Base-by-base conservation (phyloP, 1,284 basidiomycete species). In the Xerocomus nothofagi region DNA sequence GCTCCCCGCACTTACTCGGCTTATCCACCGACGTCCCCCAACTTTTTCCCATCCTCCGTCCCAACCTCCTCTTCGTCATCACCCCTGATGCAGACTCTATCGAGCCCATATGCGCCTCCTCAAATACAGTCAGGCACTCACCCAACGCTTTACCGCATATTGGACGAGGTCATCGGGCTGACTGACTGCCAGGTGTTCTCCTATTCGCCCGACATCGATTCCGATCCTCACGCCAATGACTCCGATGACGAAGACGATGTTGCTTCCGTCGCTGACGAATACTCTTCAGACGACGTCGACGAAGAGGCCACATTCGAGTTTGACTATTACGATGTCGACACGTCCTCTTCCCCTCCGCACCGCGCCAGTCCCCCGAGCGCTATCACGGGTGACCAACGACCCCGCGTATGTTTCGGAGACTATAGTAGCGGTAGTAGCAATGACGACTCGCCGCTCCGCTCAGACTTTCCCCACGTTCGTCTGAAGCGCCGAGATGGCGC, bases 181-280 rank as follows among this genome's bases (percentile, higher is more conserved):
- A 75, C 83, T 34, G 93, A 98, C 55, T 98, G 93, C 74, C 94
- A 98, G 67, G 94, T 98, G 49, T 99, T 89, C 72, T 91, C 92
- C 3, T 99, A 94, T 75, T 82, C 86, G 39, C 97, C 96, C 39
- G 94, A 97, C 70, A 86, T 91, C 55, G 93, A 97, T 62, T 89
- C 90, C 36, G 97, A 99, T 73, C 96, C 96, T 0, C 95, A 99
- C 59, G 91, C 91, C 42, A 82, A 82, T 60, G 88, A 88, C 57
- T 84, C 83, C 30, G 91, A 91, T 58, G 84, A 88, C 59, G 84
- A 84, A 56, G 83, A 87, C 58, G 84, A 88, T 59, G 70, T 80
- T 49, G 77, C 78, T 1, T 80, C 78, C 51, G 75, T 77, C 42
- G 80, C 77, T n/a, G 82, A 84, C 42, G 79, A 82, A 54, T 74